Evolutionary conservation across 2,329 filamentous ascomycete genomes (phyloP).

Genomic region (Didymosphaeria variabile): DNA sequence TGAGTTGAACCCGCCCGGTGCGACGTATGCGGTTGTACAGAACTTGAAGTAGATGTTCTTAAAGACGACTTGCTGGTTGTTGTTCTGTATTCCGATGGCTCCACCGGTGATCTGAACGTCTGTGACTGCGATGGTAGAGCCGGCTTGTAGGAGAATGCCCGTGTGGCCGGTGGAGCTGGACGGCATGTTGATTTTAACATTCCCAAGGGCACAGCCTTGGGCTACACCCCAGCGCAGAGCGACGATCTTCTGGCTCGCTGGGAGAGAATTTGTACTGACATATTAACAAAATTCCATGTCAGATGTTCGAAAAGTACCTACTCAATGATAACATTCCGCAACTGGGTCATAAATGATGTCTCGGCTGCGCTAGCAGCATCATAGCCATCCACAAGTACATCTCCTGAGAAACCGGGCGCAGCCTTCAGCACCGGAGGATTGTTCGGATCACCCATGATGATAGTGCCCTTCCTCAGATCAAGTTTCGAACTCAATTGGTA

Average conservation of each 20-base stretch:
- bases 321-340: conserved; percentile 11
- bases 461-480: conserved; percentile 11
- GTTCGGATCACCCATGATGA: conserved; percentile 15
- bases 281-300: not conserved
- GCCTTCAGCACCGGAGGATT: conserved; percentile 11
- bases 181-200: conserved; percentile 13
- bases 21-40: conserved; percentile 11
- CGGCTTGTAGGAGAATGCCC: conserved; percentile 1
- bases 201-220: conserved; percentile 7
- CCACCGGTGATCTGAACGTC: conserved; percentile 11
- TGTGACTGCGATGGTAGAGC: conserved; percentile 11
- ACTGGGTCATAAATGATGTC: conserved; percentile 9
- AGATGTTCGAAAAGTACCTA: not conserved
- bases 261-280: not conserved
- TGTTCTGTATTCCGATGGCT: conserved; percentile 10
- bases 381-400: conserved; percentile 4
- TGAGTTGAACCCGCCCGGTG: conserved; percentile 8
- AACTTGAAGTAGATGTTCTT: conserved; percentile 16
- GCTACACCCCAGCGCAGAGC: conserved; percentile 8
- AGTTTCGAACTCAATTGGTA: conserved; percentile 12
- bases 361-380: conserved; percentile 7
- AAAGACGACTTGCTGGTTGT: conserved; percentile 11
- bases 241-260: not conserved
- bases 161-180: conserved; percentile 13
- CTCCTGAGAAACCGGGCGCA: not conserved